Evolutionary conservation across 768 basidiomycete species (phyloP), one percentile per base, ranked within the genome.

Genomic region (Russula sp.): DNA sequence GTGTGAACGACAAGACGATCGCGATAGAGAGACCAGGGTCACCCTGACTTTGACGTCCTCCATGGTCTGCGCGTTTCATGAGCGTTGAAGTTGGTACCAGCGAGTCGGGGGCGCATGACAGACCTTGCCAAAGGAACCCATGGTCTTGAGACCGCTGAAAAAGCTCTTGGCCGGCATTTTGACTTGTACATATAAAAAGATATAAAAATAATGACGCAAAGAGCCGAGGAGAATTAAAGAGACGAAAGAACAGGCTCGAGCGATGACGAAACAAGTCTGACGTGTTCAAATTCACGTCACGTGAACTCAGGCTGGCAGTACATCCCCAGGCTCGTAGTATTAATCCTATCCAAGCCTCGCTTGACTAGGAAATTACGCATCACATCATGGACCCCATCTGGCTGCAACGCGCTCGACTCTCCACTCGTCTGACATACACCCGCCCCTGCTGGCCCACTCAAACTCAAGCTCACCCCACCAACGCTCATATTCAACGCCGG

Each of bases 11-110:
- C 68, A 95, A 74, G 72, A 99, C 98, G 71, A 99, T 90, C 58
- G 91, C 89, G 64, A 91, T 85, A 37, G 95, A 27, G 27, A 91
- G 68, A 96, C 74, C 69, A 98, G 78, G 34, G 97, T 98, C 75
- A 99, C 95, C 82, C 94, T 94, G 77, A 99, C 92, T 78, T 98
- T 98, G 66, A 99, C 97, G 80, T 99, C 97, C 73, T 98, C 97
- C 74, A 92, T 92, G 42, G 97, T 98, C 96, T 99, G 70, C 5
- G 27, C 31, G 35, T 39, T 27, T 54, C 16, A 42, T 50, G 53
- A 49, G 42, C 45, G 31, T 51, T 48, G 2, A 18, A 50, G 5
- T 4, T 3, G 2, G 40, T 7, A 32, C 34, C 31, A 9, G 53
- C 18, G 13, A 37, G n/a, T 16, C 27, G 37, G 27, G 9, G 2